A percentile compares a stretch with the other conserved stretches of the same genome.
Conservation (phyloP, 768 basidiomycete genomes). For the Boletus eberwhitei region DNA sequence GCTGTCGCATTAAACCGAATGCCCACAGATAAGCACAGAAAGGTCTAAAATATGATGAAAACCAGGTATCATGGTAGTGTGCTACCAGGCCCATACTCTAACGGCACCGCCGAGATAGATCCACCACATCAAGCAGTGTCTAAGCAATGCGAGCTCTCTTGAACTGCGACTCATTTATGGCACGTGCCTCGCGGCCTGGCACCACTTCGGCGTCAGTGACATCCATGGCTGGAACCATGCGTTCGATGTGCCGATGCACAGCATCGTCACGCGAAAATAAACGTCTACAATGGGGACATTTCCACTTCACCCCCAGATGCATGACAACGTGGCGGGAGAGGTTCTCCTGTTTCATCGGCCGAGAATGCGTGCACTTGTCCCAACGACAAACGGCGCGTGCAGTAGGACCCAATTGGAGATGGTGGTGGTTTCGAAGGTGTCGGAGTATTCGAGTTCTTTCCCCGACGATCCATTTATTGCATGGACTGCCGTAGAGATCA, state of each 20-base stretch:
- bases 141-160: conserved; percentile 6
- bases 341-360: conserved; percentile 31
- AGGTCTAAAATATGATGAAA: neutral
- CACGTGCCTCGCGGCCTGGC: conserved; percentile 15
- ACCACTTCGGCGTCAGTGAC: conserved; percentile 25
- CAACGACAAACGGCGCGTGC: conserved; percentile 20
- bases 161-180: conserved; percentile 2
- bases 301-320: conserved; percentile 31
- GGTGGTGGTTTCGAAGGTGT: conserved; percentile 28
- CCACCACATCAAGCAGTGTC: neutral
- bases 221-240: conserved; percentile 23
- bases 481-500: conserved; percentile 21
- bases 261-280: conserved; percentile 33
- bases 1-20: neutral
- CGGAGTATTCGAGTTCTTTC: conserved; percentile 24
- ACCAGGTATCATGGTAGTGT: conserved; percentile 10
- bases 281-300: conserved; percentile 24
- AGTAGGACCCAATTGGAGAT: conserved; percentile 14
- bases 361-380: conserved; percentile 21
- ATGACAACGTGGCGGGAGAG: conserved; percentile 30
- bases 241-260: conserved; percentile 31
- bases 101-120: neutral
- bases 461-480: conserved; percentile 26
- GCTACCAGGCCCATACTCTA: neutral
- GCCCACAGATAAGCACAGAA: neutral